phyloP scores from a whole-genome alignment of 441 rosid genomes.

The Aleurites moluccanus region DNA sequence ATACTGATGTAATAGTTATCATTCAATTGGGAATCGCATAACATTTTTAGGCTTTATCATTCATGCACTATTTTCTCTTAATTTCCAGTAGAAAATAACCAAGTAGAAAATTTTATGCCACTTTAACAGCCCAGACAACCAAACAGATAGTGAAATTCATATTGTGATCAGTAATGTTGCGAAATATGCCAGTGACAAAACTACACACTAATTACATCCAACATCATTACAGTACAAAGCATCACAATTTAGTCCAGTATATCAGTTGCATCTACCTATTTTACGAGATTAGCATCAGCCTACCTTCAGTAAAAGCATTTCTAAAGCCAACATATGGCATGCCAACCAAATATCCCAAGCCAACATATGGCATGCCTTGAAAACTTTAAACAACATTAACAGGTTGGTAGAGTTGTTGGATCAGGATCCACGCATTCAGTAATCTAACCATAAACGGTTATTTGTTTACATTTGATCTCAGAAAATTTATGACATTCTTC shows the following conservation, averaged over 20 bases:
- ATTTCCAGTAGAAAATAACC: not conserved
- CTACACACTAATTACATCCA: not conserved
- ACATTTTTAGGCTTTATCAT: not conserved
- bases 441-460: not conserved
- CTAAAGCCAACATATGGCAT: not conserved
- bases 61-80: not conserved
- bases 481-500: not conserved
- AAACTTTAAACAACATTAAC: not conserved
- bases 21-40: not conserved
- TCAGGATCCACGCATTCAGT: not conserved
- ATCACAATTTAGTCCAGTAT: not conserved
- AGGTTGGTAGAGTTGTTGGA: not conserved
- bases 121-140: not conserved
- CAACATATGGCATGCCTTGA: not conserved
- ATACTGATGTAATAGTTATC: not conserved
- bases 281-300: not conserved
- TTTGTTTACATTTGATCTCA: not conserved
- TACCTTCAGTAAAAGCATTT: constrained; percentile 1
- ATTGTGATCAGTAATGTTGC: not conserved
- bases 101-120: not conserved
- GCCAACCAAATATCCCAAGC: not conserved
- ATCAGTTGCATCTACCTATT: not conserved
- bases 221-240: not conserved
- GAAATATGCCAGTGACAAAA: not conserved
- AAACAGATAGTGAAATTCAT: not conserved